phyloP scores from a whole-genome alignment of 352 stramenopile species.

The Phytophthora constricta region DNA sequence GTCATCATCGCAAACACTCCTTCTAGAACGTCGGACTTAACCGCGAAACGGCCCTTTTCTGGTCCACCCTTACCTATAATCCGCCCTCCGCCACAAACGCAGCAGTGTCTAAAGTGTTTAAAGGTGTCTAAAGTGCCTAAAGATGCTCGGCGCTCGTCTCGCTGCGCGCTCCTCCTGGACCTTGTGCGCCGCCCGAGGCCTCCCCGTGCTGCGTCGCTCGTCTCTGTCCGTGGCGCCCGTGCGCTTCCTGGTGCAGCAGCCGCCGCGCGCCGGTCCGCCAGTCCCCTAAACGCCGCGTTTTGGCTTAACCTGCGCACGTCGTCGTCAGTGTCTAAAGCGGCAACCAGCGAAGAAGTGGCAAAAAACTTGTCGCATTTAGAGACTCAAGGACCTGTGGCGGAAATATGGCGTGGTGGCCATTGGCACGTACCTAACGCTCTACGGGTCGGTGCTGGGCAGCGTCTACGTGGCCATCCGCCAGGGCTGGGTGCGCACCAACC shows the following conservation, averaged over 20 bases:
- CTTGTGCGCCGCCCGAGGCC: background rate
- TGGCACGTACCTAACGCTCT: slow-evolving; percentile 85
- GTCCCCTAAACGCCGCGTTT: slow-evolving; percentile 11
- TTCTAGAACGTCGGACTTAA: background rate
- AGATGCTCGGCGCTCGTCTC: slow-evolving; percentile 1
- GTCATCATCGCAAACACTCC: background rate
- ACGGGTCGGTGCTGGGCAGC: slow-evolving; percentile 74
- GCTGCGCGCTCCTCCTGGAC: background rate
- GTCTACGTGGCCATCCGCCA: slow-evolving; percentile 87
- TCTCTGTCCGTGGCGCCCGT: slow-evolving; percentile 1
- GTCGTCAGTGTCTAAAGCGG: slow-evolving; percentile 32
- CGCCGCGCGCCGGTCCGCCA: slow-evolving; percentile 12
- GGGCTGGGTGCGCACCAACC: slow-evolving; percentile 73
- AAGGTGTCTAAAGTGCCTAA: background rate
- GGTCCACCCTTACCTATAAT: background rate
- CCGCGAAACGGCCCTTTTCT: background rate
- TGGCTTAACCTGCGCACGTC: background rate
- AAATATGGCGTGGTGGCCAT: slow-evolving; percentile 87
- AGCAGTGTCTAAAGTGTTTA: background rate
- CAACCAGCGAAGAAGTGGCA: slow-evolving; percentile 24
- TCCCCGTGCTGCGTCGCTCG: background rate
- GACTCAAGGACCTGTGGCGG: slow-evolving; percentile 82
- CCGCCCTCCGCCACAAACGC: background rate
- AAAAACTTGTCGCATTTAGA: slow-evolving; percentile 56
- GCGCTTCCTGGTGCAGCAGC: slow-evolving; percentile 25